These are phyloP conservation scores for Coniochaeta pulveracea DNA, from an alignment of 2,329 filamentous ascomycete species.

Conservation along the genomic window DNA sequence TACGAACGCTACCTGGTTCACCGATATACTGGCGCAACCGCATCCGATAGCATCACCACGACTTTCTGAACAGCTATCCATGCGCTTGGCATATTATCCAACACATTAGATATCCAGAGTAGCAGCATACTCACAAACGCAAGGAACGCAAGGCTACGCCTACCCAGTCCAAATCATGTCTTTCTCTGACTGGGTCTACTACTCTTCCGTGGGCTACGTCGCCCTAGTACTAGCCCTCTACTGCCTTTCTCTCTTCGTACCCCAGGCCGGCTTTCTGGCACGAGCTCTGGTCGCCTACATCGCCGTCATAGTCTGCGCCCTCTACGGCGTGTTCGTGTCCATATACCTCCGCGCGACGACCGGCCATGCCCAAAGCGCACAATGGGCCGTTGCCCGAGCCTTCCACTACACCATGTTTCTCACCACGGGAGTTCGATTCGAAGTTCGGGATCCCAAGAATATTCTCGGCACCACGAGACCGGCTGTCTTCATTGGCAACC, in stretches of 20 bases:
- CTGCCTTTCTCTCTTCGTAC: conserved; percentile 45
- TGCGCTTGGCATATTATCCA: too few relatives aligned
- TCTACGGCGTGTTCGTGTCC: conserved; percentile 67
- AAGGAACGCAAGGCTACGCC: too few relatives aligned
- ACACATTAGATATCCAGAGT: too few relatives aligned
- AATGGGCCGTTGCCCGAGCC: conserved; percentile 70
- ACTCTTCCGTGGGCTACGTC: conserved; percentile 39
- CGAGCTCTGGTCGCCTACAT: conserved; percentile 58
- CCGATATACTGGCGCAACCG: too few relatives aligned
- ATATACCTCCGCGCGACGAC: conserved; percentile 55
- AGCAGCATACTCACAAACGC: too few relatives aligned
- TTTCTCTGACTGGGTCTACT: conserved; percentile 25
- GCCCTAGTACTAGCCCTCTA: conserved; percentile 46
- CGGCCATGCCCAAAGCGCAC: conserved; percentile 65
- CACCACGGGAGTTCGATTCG: conserved; percentile 69
- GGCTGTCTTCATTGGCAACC: conserved; percentile 86
- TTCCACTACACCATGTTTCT: conserved; percentile 73
- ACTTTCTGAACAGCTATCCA: too few relatives aligned
- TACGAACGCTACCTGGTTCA: too few relatives aligned
- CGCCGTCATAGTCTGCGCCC: conserved; percentile 45
- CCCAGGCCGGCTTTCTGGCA: conserved; percentile 55
- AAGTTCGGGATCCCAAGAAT: conserved; percentile 55
- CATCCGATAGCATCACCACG: too few relatives aligned
- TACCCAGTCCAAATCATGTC: conserved; percentile 6
- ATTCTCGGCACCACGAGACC: conserved; percentile 58